These are phyloP conservation scores for Schwanniomyces sp. DNA, from an alignment of 805 yeast genomes.

Conservation along the genomic window DNA sequence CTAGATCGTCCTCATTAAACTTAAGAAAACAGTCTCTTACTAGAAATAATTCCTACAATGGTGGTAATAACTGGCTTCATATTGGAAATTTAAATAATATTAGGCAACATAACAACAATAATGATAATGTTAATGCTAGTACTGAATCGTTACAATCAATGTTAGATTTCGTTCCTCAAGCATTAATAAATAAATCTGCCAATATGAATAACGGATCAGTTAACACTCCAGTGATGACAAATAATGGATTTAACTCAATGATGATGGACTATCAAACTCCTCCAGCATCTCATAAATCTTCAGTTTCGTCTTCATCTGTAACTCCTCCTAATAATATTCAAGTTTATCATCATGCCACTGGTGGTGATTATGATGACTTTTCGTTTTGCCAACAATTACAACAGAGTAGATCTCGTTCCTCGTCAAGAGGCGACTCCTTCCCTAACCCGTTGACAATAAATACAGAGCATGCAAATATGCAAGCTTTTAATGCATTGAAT, in stretches of 20 bases:
- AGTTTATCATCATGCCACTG: conserved; percentile 7
- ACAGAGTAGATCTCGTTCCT: conserved; percentile 20
- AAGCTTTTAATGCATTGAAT: conserved; percentile 21
- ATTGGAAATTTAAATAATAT: conserved; percentile 41
- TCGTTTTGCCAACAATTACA: conserved; percentile 16
- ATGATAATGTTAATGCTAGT: conserved; percentile 25
- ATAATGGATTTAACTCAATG: conserved; percentile 31
- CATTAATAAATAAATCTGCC: conserved; percentile 33
- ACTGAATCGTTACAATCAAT: conserved; percentile 45
- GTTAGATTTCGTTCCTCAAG: conserved; percentile 45
- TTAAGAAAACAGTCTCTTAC: conserved; percentile 45
- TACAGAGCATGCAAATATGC: conserved; percentile 32
- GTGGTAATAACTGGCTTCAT: conserved; percentile 39
- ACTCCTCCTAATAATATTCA: conserved; percentile 10
- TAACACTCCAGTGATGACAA: conserved; percentile 5
- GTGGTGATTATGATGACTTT: conserved; percentile 33
- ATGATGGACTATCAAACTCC: conserved; percentile 44
- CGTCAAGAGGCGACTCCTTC: conserved; percentile 21
- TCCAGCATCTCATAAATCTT: conserved; percentile 33
- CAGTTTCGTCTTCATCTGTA: conserved; percentile 16
- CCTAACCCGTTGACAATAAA: conserved; percentile 39
- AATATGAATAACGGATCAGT: conserved; percentile 7
- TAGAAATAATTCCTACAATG: conserved; percentile 37
- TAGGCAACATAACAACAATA: conserved; percentile 17
- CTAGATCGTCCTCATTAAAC: conserved; percentile 35